phyloP scores from a whole-genome alignment of 139 green algal species.

The Chlamydomonas asymmetrica region DNA sequence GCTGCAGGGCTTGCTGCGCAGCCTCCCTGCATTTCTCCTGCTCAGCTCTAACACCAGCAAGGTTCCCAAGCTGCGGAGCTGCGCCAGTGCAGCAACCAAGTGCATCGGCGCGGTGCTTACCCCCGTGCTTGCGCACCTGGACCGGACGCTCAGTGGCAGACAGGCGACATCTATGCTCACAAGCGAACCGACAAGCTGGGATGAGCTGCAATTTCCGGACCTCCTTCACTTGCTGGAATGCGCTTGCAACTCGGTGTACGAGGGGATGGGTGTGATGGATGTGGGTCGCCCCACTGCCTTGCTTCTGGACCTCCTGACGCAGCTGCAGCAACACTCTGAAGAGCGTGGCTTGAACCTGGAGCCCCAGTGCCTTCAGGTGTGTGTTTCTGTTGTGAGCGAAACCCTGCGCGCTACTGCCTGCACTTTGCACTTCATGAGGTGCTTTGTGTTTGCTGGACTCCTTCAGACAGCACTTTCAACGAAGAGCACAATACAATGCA shows the following conservation, averaged over 20 bases:
- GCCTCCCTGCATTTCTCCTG: neutral
- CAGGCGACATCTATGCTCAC: slow-evolving; percentile 5
- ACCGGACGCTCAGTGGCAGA: slow-evolving; percentile 12
- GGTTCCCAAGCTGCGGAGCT: neutral
- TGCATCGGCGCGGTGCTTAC: slow-evolving; percentile 7
- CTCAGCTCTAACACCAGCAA: neutral
- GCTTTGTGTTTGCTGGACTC: neutral
- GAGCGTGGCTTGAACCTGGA: neutral
- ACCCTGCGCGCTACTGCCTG: neutral
- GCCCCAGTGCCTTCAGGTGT: neutral
- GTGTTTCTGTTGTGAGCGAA: neutral
- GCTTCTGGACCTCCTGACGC: slow-evolving; percentile 21
- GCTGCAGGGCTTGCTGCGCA: neutral
- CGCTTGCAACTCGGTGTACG: slow-evolving; percentile 3
- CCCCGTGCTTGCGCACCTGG: slow-evolving; percentile 11
- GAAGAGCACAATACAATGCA: too few species aligned
- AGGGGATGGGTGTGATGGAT: slow-evolving; percentile 25
- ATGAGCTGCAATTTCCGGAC: slow-evolving; percentile 19
- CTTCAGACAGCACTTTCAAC: neutral
- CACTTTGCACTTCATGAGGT: neutral
- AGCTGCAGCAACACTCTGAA: slow-evolving; percentile 12
- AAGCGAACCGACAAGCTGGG: slow-evolving; percentile 25
- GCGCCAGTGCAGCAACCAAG: neutral
- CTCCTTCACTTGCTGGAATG: slow-evolving; percentile 20
- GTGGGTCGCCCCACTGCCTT: neutral